Base-by-base conservation (phyloP, 345 rosid genomes). In the Acer yangbiense region DNA sequence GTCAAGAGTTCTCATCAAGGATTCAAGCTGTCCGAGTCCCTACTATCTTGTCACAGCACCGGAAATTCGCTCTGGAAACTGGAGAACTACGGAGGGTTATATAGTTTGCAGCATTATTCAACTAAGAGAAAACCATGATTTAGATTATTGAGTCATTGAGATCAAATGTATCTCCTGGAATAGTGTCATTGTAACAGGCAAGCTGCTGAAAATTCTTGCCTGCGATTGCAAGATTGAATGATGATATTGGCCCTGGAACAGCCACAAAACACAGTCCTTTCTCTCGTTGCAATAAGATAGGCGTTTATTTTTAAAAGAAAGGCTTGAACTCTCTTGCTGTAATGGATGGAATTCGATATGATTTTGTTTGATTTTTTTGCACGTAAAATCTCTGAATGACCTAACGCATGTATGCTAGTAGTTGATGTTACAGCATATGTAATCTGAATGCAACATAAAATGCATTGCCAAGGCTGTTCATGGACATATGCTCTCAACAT, bases 11-110 rank as follows among this genome's bases (percentile, higher is more conserved):
- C 13, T 79, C 83, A 12, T 83, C 89, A 39, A 88, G 81, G 76
- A 55, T 92, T 73, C 86, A 87, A 75, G 77, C 83, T 27, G 86
- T 74, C 81, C 85, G 83, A 79, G 85, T 79, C 69, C 85, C 86
- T 71, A 80, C 88, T 7, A 79, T 92, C 75, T 80, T 94, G 85
- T 91, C 97, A 13, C 95, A 90, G 85, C 98, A 94, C 86, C 86
- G 95, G 52, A 89, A 91, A 80, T 89, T 79, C 23, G 93, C 92
- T 60, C 44, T 96, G 88, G 86, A 78, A 23, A 92, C 97, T 1
- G 99, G 92, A 76, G 96, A 95, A 75, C 93, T 93, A 72, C 86
- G 97, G 23, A 73, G 82, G 3, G 80, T 93, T 75, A 18, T 83
- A 71, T 89, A 83, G 77, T 25, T 10, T 68, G 21, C 54, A 29